A percentile compares a stretch with the other conserved stretches of the same genome.
phyloP scores from a whole-genome alignment of 2,329 filamentous ascomycete genomes.

The Fusarium armeniacum region DNA sequence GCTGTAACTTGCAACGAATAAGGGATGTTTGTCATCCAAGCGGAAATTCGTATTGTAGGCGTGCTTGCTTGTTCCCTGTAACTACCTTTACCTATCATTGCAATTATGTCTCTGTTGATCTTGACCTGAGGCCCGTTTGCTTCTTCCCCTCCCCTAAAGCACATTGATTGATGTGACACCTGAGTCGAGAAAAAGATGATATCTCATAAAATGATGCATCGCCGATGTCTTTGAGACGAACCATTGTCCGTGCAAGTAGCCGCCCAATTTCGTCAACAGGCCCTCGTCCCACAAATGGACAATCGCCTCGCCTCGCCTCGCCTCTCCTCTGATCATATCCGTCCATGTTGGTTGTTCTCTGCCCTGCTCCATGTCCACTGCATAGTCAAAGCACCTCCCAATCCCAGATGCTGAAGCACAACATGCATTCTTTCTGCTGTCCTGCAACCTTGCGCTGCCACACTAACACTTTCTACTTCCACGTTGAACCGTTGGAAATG shows the following conservation, averaged over 20 bases:
- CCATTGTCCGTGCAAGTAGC: background rate
- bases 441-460: background rate
- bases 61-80: background rate
- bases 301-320: background rate
- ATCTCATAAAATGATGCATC: slow-evolving; percentile 34
- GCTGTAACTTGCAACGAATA: slow-evolving; percentile 11
- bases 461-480: background rate
- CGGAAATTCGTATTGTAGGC: background rate
- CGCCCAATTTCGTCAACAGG: background rate
- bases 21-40: background rate
- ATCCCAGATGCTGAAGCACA: slow-evolving; percentile 2
- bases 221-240: slow-evolving; percentile 1
- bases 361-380: background rate
- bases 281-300: background rate
- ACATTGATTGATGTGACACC: slow-evolving; percentile 19
- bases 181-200: slow-evolving; percentile 35
- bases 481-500: background rate
- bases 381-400: slow-evolving; percentile 6
- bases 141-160: slow-evolving; percentile 10
- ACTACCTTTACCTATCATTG: background rate
- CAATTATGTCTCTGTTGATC: background rate
- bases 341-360: slow-evolving; percentile 5
- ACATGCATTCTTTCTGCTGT: slow-evolving; percentile 11
- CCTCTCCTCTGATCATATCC: slow-evolving; percentile 15
- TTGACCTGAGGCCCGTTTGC: slow-evolving; percentile 29